Percentiles rank a stretch among this genome's conserved stretches.
These are phyloP conservation scores for Syncephalastrum sp. DNA, from an alignment of 371 early-diverging fungal species.

Conservation along the genomic window DNA sequence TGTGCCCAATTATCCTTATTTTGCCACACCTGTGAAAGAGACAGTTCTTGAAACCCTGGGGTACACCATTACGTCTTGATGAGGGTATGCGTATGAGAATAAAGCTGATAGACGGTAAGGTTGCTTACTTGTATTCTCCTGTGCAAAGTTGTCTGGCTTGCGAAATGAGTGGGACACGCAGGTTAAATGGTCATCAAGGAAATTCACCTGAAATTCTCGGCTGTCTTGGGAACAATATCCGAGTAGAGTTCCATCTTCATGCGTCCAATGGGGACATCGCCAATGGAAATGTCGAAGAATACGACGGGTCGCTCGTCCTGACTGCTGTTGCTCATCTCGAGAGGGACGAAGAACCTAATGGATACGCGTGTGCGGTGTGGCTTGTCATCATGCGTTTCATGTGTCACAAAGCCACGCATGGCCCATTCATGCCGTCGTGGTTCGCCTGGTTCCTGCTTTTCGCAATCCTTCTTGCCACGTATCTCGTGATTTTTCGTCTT, in stretches of 20 bases:
- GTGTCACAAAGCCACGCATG: no score
- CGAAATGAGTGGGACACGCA: neutral
- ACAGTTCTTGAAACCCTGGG: constrained; percentile 88
- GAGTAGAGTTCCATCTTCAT: constrained; percentile 96
- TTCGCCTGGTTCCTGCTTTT: no score
- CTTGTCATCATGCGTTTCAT: no score
- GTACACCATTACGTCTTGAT: constrained; percentile 67
- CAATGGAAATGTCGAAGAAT: constrained; percentile 78
- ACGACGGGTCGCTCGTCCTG: constrained; percentile 61
- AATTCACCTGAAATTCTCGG: constrained; percentile 92
- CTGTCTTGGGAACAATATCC: constrained; percentile 95
- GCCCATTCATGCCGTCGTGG: no score
- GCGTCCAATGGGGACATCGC: constrained; percentile 77
- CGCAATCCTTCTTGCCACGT: no score
- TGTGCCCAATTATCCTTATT: constrained; percentile 12
- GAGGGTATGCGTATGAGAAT: constrained; percentile 5
- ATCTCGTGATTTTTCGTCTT: no score
- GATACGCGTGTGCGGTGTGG: no score
- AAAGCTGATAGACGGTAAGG: neutral
- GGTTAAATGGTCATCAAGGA: neutral
- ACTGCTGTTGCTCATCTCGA: no score
- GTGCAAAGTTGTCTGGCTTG: constrained; percentile 79
- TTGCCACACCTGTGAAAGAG: constrained; percentile 82
- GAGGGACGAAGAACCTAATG: no score
- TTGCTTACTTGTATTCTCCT: constrained; percentile 79